These are phyloP conservation scores for Parietichytrium sp. DNA, from an alignment of 108 stramenopile genomes.

Conservation along the genomic window DNA sequence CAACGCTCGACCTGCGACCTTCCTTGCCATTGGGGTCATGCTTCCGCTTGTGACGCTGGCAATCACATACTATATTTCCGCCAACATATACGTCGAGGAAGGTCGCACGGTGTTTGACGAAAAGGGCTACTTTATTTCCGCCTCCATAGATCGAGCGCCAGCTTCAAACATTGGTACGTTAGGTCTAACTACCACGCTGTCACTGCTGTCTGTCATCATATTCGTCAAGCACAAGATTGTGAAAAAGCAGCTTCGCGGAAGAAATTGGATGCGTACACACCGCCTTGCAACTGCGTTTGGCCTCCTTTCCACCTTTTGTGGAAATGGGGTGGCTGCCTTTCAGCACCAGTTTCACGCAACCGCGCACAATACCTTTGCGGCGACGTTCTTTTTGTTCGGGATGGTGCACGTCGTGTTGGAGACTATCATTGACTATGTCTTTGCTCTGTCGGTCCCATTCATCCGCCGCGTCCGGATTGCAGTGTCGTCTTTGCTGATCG, in stretches of 20 bases:
- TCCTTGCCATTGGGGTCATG: conserved; percentile 1
- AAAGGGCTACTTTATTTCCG: conserved; percentile 20
- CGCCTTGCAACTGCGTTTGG: conserved; percentile 29
- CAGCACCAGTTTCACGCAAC: not conserved
- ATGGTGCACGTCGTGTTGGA: conserved; percentile 30
- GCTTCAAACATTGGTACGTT: conserved; percentile 20
- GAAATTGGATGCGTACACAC: conserved; percentile 29
- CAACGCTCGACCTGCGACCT: not conserved
- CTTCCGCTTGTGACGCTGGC: conserved; percentile 11
- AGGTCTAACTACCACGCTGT: not conserved
- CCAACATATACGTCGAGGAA: conserved; percentile 15
- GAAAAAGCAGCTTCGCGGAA: conserved; percentile 15
- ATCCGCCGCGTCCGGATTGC: not conserved
- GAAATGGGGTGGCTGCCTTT: conserved; percentile 33
- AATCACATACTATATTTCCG: conserved; percentile 3
- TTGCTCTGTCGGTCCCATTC: not conserved
- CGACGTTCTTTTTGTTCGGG: conserved; percentile 10
- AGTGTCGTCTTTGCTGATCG: not conserved
- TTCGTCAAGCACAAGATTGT: conserved; percentile 36
- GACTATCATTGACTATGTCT: not conserved
- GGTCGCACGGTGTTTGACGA: conserved; percentile 7
- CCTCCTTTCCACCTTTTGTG: not conserved
- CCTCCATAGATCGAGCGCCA: not conserved
- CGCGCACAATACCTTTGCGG: conserved; percentile 35
- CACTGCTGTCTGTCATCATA: conserved; percentile 21